phyloP scores from a whole-genome alignment of 345 rosid genomes.

The Camelina neglecta region DNA sequence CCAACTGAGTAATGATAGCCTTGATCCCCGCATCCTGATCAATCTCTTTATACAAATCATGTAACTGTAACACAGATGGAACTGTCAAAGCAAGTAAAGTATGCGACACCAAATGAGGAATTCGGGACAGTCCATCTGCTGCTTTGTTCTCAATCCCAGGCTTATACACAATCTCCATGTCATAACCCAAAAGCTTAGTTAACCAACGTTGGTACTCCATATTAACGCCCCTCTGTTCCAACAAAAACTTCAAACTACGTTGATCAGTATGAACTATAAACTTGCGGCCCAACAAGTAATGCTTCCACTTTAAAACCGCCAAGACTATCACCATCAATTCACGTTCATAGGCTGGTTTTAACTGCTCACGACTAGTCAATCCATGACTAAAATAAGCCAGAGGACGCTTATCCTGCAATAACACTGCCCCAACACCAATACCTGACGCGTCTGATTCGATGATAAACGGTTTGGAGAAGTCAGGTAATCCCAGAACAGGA shows the following conservation, averaged over 20 bases:
- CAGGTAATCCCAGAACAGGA: not conserved
- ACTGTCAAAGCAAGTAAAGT: fast-evolving
- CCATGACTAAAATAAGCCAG: not conserved
- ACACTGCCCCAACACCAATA: fast-evolving
- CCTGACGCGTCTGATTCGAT: not conserved
- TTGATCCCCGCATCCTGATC: fast-evolving
- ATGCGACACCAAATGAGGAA: not conserved
- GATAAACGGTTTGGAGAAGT: not conserved
- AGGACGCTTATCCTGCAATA: not conserved
- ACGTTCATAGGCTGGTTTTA: fast-evolving
- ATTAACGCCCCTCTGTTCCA: not conserved
- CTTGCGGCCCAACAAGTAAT: not conserved
- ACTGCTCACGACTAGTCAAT: fast-evolving
- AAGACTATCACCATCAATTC: not conserved
- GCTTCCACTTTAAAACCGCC: not conserved
- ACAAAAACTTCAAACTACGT: not conserved
- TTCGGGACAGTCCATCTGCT: fast-evolving
- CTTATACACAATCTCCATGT: not conserved
- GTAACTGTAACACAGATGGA: fast-evolving
- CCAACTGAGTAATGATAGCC: fast-evolving
- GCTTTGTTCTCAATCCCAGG: not conserved
- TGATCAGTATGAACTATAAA: not conserved
- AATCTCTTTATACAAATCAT: not conserved
- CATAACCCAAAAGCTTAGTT: fast-evolving
- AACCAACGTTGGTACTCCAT: not conserved